A percentile compares a stretch with the other conserved stretches of the same genome.
Conservation (phyloP, 2,329 filamentous ascomycete species). For the Penicillium sp. region DNA sequence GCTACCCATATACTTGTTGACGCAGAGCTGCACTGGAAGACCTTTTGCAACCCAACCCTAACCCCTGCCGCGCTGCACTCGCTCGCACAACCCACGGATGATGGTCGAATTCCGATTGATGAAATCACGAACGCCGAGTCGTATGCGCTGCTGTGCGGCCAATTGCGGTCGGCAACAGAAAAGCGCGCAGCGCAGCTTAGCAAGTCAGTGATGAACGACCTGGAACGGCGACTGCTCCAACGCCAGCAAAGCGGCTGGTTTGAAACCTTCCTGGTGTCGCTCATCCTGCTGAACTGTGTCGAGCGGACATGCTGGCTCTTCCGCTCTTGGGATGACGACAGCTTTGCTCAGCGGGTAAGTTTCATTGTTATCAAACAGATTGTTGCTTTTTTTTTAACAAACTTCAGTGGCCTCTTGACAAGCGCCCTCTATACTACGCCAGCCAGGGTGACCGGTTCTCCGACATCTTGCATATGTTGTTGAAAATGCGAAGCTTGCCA, state of each 20-base stretch:
- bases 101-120: constrained; percentile 47
- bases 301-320: constrained; percentile 66
- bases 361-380: neutral
- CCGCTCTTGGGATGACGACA: constrained; percentile 55
- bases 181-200: constrained; percentile 58
- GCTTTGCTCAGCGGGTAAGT: constrained; percentile 42
- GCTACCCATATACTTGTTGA: constrained; percentile 61
- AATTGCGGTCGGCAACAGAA: constrained; percentile 61
- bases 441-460: constrained; percentile 63
- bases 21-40: constrained; percentile 52
- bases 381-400: neutral
- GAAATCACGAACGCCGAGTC: constrained; percentile 48
- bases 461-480: constrained; percentile 61
- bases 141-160: constrained; percentile 56
- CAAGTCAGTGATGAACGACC: constrained; percentile 62
- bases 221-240: constrained; percentile 64
- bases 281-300: constrained; percentile 64
- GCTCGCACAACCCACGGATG: constrained; percentile 44
- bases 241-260: constrained; percentile 62
- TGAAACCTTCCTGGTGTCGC: constrained; percentile 63
- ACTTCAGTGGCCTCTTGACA: constrained; percentile 59
- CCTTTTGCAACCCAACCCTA: constrained; percentile 53
- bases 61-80: constrained; percentile 43
- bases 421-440: constrained; percentile 56
- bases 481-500: constrained; percentile 60